Percentiles rank a stretch among this genome's conserved stretches.
Evolutionary conservation across 345 rosid species (phyloP).

Genomic region (Sisymbrium irio): DNA sequence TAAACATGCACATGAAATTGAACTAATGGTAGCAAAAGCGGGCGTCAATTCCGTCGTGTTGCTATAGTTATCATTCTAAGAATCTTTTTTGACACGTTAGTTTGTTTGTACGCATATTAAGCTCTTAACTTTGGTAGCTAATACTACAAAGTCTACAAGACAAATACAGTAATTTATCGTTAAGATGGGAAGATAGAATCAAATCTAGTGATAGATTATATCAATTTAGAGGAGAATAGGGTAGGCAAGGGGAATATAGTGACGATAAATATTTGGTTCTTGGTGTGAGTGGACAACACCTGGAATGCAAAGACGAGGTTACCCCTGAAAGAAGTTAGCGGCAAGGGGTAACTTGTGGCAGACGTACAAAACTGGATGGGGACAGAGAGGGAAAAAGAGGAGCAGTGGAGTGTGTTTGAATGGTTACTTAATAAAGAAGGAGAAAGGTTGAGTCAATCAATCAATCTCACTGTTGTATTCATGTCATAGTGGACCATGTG

Average conservation of each 20-base stretch:
- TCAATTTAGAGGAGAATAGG: conserved; percentile 15
- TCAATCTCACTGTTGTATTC: conserved; percentile 34
- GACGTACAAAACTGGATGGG: conserved; percentile 32
- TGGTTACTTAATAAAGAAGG: conserved; percentile 35
- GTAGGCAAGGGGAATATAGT: conserved; percentile 25
- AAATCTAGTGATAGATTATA: conserved; percentile 4
- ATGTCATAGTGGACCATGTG: conserved; percentile 31
- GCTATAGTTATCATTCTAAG: neutral
- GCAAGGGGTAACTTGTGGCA: conserved; percentile 34
- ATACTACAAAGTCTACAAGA: neutral
- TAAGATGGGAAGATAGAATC: conserved; percentile 9
- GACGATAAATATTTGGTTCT: conserved; percentile 23
- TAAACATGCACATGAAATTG: neutral
- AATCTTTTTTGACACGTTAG: conserved; percentile 5
- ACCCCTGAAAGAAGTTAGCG: conserved; percentile 32
- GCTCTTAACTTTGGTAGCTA: neutral
- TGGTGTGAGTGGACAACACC: conserved; percentile 55
- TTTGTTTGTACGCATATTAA: neutral
- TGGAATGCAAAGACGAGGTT: conserved; percentile 34
- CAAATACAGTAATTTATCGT: conserved; percentile 24
- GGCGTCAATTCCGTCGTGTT: conserved; percentile 1
- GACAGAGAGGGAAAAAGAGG: conserved; percentile 31
- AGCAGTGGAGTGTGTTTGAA: conserved; percentile 35
- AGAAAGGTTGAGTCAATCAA: conserved; percentile 37
- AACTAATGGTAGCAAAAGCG: neutral